These are phyloP conservation scores for Apiospora saccharicola DNA, from an alignment of 2,329 filamentous ascomycete species.

Conservation along the genomic window DNA sequence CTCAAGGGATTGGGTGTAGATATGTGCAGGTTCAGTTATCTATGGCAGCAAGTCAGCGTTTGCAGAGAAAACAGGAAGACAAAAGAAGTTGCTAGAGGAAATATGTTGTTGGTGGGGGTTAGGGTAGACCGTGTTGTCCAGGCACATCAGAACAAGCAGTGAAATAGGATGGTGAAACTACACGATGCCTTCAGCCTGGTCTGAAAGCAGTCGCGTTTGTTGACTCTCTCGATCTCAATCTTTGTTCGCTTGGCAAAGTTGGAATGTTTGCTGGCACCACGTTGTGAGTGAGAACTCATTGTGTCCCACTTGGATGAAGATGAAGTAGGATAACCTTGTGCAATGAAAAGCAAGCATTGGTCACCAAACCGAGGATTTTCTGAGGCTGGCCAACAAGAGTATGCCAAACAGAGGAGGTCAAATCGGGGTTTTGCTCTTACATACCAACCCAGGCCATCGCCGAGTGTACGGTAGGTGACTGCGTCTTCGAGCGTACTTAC, in stretches of 20 bases:
- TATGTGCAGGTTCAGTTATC: not conserved
- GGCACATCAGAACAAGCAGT: not conserved
- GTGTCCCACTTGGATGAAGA: not conserved
- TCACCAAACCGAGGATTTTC: not conserved
- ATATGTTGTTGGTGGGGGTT: not conserved
- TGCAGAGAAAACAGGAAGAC: not conserved
- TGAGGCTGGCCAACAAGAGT: not conserved
- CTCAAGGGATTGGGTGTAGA: not conserved
- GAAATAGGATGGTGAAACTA: not conserved
- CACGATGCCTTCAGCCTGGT: not conserved
- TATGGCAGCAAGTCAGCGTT: not conserved
- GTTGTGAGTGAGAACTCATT: not conserved
- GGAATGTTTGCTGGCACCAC: not conserved
- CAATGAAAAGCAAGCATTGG: not conserved
- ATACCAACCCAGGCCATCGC: not conserved
- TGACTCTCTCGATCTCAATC: not conserved
- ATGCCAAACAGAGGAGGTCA: not conserved
- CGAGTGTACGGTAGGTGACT: not conserved
- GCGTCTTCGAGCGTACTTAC: not conserved
- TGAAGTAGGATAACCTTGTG: not conserved
- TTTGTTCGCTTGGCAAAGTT: not conserved
- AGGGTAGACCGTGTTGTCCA: not conserved
- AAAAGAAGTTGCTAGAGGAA: not conserved
- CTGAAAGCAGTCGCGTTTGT: not conserved
- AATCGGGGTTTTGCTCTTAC: not conserved